phyloP scores from a whole-genome alignment of 768 basidiomycete species.

The Pluteus cervinus region DNA sequence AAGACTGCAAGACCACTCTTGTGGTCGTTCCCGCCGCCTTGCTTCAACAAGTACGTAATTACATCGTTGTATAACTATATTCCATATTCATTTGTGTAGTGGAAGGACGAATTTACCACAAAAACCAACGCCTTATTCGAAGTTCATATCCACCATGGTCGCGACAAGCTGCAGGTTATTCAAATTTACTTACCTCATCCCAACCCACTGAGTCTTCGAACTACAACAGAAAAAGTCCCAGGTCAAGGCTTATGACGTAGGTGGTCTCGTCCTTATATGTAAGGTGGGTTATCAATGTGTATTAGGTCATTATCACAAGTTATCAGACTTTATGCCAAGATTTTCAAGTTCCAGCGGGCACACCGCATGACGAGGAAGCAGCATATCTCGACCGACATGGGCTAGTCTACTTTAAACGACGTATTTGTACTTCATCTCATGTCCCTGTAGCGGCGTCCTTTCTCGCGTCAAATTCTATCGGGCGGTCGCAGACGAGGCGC shows the following conservation, averaged over 20 bases:
- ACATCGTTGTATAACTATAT: neutral
- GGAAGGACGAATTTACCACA: conserved; percentile 67
- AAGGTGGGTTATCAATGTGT: conserved; percentile 1
- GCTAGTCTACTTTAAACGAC: conserved; percentile 21
- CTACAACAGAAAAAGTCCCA: conserved; percentile 32
- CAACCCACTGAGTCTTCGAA: neutral
- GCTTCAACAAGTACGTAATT: conserved; percentile 48
- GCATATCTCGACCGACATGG: conserved; percentile 45
- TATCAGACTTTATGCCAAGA: conserved; percentile 68
- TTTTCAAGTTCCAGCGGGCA: conserved; percentile 44
- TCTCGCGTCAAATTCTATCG: conserved; percentile 61
- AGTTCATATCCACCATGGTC: conserved; percentile 69
- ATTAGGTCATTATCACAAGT: conserved; percentile 67
- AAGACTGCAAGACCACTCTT: conserved; percentile 50
- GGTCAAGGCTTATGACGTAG: conserved; percentile 49
- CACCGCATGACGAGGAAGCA: conserved; percentile 39
- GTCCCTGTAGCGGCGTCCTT: conserved; percentile 44
- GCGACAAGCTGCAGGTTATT: conserved; percentile 51
- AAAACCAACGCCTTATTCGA: conserved; percentile 60
- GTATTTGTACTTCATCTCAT: neutral
- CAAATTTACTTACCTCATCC: neutral
- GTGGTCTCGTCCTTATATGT: conserved; percentile 5
- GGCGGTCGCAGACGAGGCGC: conserved; percentile 74
- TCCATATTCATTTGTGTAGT: conserved; percentile 27
- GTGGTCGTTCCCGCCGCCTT: conserved; percentile 76